Evolutionary conservation across 306 rosid species (phyloP), one percentile per base, ranked within the genome.

Genomic region (Quercus gilva): DNA sequence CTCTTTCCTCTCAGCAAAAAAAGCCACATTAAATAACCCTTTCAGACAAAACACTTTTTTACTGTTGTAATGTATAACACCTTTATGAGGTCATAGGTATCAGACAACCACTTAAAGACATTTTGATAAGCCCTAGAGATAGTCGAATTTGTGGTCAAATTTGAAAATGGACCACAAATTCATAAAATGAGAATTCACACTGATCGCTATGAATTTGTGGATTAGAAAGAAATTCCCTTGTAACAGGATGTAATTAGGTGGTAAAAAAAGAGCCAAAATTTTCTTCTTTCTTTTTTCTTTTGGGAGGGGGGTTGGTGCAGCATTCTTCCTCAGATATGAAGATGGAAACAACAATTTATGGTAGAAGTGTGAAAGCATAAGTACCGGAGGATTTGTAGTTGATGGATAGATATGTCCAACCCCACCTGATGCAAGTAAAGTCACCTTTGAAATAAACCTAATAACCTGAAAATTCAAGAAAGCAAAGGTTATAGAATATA

Each of bases 351-450:
- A 75, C 14, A 57, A 58, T 12, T 45, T 28, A 13, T 69, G 73
- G 26, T 31, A 57, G 20, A 55, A 64, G 74, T 57, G 45, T 53
- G 77, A 61, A 51, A 82, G 61, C 37, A 74, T 80, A 55, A 33
- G 74, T 90, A 93, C 98, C 96, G n/a, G 86, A 29, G 99, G 98
- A 89, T 95, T 95, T 78, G 99, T 95, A 21, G 99, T 95, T 75
- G 90, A 79, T 20, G 96, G 98, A 90, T 95, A 95, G 73, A 93
- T 89, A 87, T 95, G 99, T 72, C 99, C 99, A 67, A 94, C 99
- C 75, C 99, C 99, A 35, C 99, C 98, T 6, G 99, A 89, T 1
- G 99, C 99, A 43, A 95, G 98, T 81, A 95, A 89, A 75, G 95
- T 95, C 79, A 84, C 99, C 89, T 88, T 95, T 41, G 99, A 95